A percentile compares a stretch with the other conserved stretches of the same genome.
Conservation (phyloP, 2,329 filamentous ascomycete species). For the Stagonosporopsis rhizophila region DNA sequence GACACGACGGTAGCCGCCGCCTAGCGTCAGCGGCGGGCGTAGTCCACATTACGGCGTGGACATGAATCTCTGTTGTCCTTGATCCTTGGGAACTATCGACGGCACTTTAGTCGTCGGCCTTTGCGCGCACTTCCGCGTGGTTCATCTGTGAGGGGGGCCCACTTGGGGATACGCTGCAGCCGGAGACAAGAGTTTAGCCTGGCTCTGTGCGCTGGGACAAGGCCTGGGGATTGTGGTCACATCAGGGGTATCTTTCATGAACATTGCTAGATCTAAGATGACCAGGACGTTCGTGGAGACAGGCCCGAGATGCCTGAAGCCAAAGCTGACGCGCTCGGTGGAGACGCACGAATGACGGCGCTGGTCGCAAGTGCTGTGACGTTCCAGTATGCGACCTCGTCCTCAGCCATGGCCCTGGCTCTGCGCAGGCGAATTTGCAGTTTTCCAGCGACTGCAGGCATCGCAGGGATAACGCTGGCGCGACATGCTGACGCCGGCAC, state of each 20-base stretch:
- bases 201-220: slow-evolving; percentile 42
- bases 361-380: slow-evolving; percentile 1
- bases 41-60: slow-evolving; percentile 1
- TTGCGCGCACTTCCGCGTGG: slow-evolving; percentile 16
- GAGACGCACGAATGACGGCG: slow-evolving; percentile 18
- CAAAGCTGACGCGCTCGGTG: slow-evolving; percentile 30
- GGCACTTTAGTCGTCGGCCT: slow-evolving; percentile 11
- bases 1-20: slow-evolving; percentile 34
- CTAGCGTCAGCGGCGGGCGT: slow-evolving; percentile 30
- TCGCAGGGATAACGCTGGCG: slow-evolving; percentile 34
- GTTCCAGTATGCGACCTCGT: slow-evolving; percentile 12
- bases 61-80: slow-evolving; percentile 4
- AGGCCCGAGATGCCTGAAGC: slow-evolving; percentile 34
- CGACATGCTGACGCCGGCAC: slow-evolving; percentile 30
- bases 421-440: slow-evolving; percentile 12
- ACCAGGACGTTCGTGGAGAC: slow-evolving; percentile 32
- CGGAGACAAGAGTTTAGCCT: slow-evolving; percentile 35
- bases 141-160: slow-evolving; percentile 29
- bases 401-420: slow-evolving; percentile 5
- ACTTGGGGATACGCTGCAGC: slow-evolving; percentile 27
- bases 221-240: slow-evolving; percentile 34
- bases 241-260: slow-evolving; percentile 29
- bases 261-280: slow-evolving; percentile 34
- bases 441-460: not conserved
- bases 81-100: slow-evolving; percentile 1